phyloP scores from a whole-genome alignment of 345 rosid genomes.

The Euphorbia pulcherrima region DNA sequence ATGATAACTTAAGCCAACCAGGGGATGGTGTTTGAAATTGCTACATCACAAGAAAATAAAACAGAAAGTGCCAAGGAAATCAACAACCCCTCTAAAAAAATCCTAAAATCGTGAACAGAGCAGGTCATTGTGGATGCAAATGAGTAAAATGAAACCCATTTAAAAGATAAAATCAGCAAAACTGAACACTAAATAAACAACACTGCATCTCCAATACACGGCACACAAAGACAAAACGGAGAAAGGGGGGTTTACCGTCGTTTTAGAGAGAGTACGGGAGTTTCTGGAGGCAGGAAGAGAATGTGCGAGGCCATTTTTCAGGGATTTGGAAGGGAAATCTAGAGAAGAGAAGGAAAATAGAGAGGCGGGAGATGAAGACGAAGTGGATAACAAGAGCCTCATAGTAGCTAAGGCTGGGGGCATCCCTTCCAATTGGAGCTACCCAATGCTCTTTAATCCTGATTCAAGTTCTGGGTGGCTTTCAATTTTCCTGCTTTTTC shows the following conservation, averaged over 20 bases:
- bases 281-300: conserved; percentile 29
- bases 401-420: conserved; percentile 39
- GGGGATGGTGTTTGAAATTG: not conserved
- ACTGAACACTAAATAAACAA: conserved; percentile 4
- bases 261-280: conserved; percentile 25
- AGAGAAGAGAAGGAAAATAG: conserved; percentile 23
- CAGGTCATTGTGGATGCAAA: conserved; percentile 2
- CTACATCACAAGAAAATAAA: not conserved
- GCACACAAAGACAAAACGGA: not conserved
- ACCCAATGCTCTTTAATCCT: not conserved
- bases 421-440: conserved; percentile 28
- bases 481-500: conserved; percentile 1
- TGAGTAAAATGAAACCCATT: not conserved
- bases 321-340: conserved; percentile 38
- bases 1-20: not conserved
- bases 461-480: not conserved
- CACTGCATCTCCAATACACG: not conserved
- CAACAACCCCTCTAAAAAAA: not conserved
- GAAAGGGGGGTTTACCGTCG: conserved; percentile 36
- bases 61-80: not conserved
- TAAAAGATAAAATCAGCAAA: not conserved
- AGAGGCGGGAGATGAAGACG: conserved; percentile 11
- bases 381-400: conserved; percentile 51
- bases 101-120: not conserved
- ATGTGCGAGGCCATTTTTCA: conserved; percentile 20